Evolutionary conservation across 306 rosid species (phyloP).

Genomic region (Cicer bijugum): DNA sequence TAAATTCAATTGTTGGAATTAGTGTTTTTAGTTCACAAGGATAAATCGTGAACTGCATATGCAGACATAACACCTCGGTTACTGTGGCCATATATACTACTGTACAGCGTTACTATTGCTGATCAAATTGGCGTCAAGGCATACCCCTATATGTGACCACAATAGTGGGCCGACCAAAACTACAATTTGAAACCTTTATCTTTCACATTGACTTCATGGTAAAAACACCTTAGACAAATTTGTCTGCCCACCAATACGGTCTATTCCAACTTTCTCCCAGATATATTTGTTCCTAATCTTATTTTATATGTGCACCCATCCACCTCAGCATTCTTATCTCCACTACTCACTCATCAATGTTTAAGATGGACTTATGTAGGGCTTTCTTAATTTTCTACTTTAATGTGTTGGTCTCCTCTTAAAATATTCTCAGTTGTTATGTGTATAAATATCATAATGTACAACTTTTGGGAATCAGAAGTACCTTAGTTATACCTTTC

Average conservation of each 20-base stretch:
- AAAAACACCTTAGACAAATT: neutral
- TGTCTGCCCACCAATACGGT: neutral
- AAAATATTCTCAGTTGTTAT: neutral
- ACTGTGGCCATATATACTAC: neutral
- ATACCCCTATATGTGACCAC: neutral
- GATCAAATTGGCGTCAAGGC: neutral
- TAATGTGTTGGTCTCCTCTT: neutral
- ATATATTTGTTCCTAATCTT: neutral
- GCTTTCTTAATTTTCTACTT: neutral
- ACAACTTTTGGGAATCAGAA: neutral
- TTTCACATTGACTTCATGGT: neutral
- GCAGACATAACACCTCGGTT: constrained; percentile 1
- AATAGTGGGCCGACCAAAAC: neutral
- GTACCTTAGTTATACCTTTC: neutral
- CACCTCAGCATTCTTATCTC: neutral
- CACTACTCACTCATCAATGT: neutral
- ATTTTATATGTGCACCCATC: neutral
- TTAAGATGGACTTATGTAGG: neutral
- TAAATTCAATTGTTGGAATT: constrained; percentile 20
- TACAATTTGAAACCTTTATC: constrained; percentile 1
- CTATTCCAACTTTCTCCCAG: neutral
- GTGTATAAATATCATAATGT: neutral
- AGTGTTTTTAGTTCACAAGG: neutral
- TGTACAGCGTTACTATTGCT: neutral
- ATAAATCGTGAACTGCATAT: neutral